These are phyloP conservation scores for Fusarium pseudoanthophilum DNA, from an alignment of 2,329 filamentous ascomycete genomes.

Conservation along the genomic window DNA sequence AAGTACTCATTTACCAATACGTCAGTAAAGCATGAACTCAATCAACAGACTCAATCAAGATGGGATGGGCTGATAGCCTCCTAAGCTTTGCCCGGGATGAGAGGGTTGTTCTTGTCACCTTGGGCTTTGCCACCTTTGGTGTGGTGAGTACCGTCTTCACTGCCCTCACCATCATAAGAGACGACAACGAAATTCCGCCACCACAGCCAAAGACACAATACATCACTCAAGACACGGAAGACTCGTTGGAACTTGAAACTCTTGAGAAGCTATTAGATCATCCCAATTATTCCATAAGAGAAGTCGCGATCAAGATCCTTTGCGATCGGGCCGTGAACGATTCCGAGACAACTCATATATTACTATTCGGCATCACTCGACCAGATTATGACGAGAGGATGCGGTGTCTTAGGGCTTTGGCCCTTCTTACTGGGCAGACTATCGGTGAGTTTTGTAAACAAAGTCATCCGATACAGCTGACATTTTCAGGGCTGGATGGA, in stretches of 20 bases:
- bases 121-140: constrained; percentile 68
- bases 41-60: constrained; percentile 44
- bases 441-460: constrained; percentile 38
- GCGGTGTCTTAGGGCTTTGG: constrained; percentile 65
- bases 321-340: constrained; percentile 70
- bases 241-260: constrained; percentile 73
- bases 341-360: constrained; percentile 56
- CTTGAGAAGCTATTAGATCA: constrained; percentile 74
- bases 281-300: constrained; percentile 77
- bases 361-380: constrained; percentile 69
- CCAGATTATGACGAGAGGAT: constrained; percentile 69
- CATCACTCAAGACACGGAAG: constrained; percentile 80
- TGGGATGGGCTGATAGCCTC: constrained; percentile 52
- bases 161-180: constrained; percentile 68
- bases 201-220: constrained; percentile 74
- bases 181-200: constrained; percentile 73
- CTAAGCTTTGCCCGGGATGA: constrained; percentile 58
- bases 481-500: constrained; percentile 47
- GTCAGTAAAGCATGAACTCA: constrained; percentile 22
- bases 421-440: constrained; percentile 61
- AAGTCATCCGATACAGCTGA: constrained; percentile 19
- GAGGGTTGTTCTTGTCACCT: constrained; percentile 62
- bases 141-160: constrained; percentile 67
- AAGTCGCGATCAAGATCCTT: constrained; percentile 71
- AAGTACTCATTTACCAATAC: not conserved